Percentiles rank a stretch among this genome's conserved stretches.
These are phyloP conservation scores for Ligustrum vulgare DNA, from an alignment of 257 asterid genomes.

Conservation along the genomic window DNA sequence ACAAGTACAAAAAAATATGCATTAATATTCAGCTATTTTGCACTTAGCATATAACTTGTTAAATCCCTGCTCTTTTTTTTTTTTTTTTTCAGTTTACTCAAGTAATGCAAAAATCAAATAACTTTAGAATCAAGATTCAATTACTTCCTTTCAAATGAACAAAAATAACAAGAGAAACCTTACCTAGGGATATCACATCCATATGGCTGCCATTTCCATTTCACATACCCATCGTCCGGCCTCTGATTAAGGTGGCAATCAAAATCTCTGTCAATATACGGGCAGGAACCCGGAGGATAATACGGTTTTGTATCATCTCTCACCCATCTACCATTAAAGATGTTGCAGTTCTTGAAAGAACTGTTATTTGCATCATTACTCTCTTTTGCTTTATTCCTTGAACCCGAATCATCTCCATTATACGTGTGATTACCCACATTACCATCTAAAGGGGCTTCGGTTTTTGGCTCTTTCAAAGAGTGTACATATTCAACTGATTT, in stretches of 20 bases:
- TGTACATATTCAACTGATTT: neutral
- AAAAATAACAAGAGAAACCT: slow-evolving; percentile 10
- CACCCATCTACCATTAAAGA: slow-evolving; percentile 87
- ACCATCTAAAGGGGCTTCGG: slow-evolving; percentile 19
- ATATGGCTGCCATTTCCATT: slow-evolving; percentile 93
- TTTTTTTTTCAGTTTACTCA: neutral
- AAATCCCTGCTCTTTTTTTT: neutral
- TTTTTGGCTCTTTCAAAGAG: slow-evolving; percentile 15
- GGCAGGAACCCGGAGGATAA: slow-evolving; percentile 87
- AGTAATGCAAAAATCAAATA: neutral
- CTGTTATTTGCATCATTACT: slow-evolving; percentile 25
- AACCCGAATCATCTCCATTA: slow-evolving; percentile 18
- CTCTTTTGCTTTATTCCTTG: slow-evolving; percentile 8
- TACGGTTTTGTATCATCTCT: slow-evolving; percentile 70
- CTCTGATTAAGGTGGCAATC: slow-evolving; percentile 82
- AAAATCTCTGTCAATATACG: slow-evolving; percentile 76
- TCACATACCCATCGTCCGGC: slow-evolving; percentile 62
- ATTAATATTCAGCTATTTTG: neutral
- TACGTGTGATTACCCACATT: slow-evolving; percentile 19
- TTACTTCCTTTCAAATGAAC: neutral
- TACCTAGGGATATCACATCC: slow-evolving; percentile 91
- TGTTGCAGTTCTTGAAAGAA: slow-evolving; percentile 63
- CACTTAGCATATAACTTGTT: neutral
- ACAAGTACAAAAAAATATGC: neutral
- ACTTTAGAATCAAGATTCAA: neutral